Base-by-base conservation (phyloP, 257 asterid genomes). In the Cinchona pubescens region DNA sequence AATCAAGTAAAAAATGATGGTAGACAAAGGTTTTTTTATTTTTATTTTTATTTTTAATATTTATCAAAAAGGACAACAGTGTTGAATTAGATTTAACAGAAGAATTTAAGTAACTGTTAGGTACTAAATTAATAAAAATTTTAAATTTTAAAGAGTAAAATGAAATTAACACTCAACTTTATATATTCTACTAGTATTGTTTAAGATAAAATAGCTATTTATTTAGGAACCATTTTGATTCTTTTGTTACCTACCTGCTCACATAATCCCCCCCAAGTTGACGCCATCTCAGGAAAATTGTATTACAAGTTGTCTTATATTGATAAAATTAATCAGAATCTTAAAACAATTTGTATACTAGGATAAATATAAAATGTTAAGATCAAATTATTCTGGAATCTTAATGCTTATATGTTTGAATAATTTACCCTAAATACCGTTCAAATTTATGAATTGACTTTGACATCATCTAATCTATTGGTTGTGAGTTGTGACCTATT, bases 361-460 rank as follows among this genome's bases (percentile, higher is more conserved):
- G 5, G 15, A 9, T 1, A 27, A 5, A 29, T 1, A 27, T 2
- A 29, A 14, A 30, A 29, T 27, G n/a, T 61, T 18, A 19, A 30
- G 0, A 15, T 16, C 71, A 63, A 43, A 46, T 23, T 42, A 66
- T 66, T 9, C n/a, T 60, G 37, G 67, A 19, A 46, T 49, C 60
- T 16, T 37, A 46, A 58, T 74, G 75, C 72, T 27, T 34, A 46
- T 42, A 68, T 74, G 65, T 59, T 69, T 67, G 62, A 74, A 61
- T 67, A 37, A 18, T 42, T 4, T 5, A 58, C 13, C 56, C n/a
- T 14, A 13, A 46, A 42, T 51, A 55, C 40, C 30, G 55, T 15
- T 21, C 23, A 18, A n/a, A 46, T 46, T 46, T 40, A 40, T 45
- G 3, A 27, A 1, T 67, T 35, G 69, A 34, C 69, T 53, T 5